Base-by-base conservation (phyloP, 805 yeast genomes). In the Torulaspora microellipsoides region DNA sequence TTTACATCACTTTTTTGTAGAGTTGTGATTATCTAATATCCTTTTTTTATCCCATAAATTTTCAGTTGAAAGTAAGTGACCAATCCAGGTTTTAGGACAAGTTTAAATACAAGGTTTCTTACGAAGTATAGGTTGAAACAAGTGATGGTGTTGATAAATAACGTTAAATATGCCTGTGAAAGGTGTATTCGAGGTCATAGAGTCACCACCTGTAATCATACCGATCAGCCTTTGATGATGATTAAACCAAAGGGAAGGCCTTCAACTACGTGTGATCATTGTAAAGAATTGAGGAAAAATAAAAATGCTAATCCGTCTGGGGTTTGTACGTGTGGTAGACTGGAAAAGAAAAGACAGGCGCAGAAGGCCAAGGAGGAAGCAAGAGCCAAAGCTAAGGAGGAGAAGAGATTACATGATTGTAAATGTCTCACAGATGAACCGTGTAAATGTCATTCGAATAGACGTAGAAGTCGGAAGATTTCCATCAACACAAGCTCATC, bases 191-290 rank as follows among this genome's bases (percentile, higher is more conserved):
- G 99, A 48, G 99, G 99, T 34, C 99, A 93, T 60, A 72, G 99
- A 42, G 99, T 91, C 36, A 85, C 96, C 1, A 80, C 95, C 2
- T 93, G 99, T 66, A 81, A 83, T 35, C 99, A 93, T 63, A 80
- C 90, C 0, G 96, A 93, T 53, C 87, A 86, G 58, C 95, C 95
- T 4, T 69, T 93, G 53, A 83, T 85, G 61, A 84, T 84, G 85
- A 91, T 93, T 63, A 93, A 93, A 60, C 96, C 95, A 13, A 93
- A 93, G 61, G 99, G 99, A 3, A 73, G 99, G 44, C 99, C 99
- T 1, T 81, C 96, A 0, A 82, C 95, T 1, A 96, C 89, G 58
- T 91, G 98, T 59, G 71, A 75, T 31, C 95, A 85, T 60, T 91
- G 96, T 61, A 80, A 88, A 49, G 87, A 83, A 45, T 76, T 81